These are phyloP conservation scores for Mortierella sp. DNA, from an alignment of 371 early-diverging fungal species.

Conservation along the genomic window DNA sequence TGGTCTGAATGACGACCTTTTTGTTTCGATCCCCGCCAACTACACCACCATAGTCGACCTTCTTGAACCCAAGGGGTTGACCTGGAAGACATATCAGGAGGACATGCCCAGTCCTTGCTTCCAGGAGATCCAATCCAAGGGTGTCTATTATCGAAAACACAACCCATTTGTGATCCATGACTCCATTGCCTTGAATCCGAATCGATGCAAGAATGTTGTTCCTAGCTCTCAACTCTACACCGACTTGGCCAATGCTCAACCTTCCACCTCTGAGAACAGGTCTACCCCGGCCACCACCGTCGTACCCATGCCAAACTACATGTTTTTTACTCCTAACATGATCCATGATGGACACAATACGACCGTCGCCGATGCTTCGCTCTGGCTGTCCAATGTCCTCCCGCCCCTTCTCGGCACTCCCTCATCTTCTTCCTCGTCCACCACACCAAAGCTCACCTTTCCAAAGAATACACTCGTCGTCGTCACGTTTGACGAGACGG, in stretches of 20 bases:
- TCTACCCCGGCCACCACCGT: constrained; percentile 45
- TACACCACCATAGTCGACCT: constrained; percentile 65
- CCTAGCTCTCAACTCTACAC: constrained; percentile 57
- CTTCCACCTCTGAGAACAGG: constrained; percentile 11
- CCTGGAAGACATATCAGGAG: constrained; percentile 77
- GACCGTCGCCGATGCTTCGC: constrained; percentile 56
- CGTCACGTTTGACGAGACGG: constrained; percentile 66
- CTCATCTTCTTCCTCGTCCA: constrained; percentile 59
- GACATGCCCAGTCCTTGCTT: constrained; percentile 55
- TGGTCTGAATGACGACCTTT: constrained; percentile 55
- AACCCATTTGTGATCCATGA: constrained; percentile 70
- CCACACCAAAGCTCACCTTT: constrained; percentile 54
- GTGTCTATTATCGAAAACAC: constrained; percentile 63
- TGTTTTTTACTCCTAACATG: constrained; percentile 66
- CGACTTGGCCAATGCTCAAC: constrained; percentile 59
- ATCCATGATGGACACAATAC: constrained; percentile 70
- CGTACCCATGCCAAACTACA: constrained; percentile 71
- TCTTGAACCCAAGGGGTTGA: constrained; percentile 65
- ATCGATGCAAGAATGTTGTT: constrained; percentile 65
- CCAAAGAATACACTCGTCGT: constrained; percentile 64
- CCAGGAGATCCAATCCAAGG: constrained; percentile 28
- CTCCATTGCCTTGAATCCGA: constrained; percentile 54
- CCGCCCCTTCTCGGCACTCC: constrained; percentile 68
- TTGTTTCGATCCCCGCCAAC: constrained; percentile 51
- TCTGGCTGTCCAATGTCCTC: constrained; percentile 68